Evolutionary conservation across 2,329 filamentous ascomycete genomes (phyloP), one percentile per base, ranked within the genome.

Genomic region (Corynespora cassiicola): DNA sequence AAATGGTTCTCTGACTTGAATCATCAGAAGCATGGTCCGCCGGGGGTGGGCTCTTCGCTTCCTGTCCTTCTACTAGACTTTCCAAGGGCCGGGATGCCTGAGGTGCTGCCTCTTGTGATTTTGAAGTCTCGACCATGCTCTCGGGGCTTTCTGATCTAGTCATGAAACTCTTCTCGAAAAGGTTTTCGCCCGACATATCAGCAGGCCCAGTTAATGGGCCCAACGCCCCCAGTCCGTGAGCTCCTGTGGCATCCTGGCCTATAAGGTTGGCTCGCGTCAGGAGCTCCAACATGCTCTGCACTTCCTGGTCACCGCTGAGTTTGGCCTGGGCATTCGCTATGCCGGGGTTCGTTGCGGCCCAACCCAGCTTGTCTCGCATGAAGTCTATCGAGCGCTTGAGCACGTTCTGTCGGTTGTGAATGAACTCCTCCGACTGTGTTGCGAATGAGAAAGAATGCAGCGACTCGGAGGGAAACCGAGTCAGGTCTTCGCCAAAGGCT

Each of bases 361-460:
- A 92, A 49, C 88, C 88, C 70, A 95, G 81, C 50, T 88, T 88
- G 64, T 96, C 90, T 61, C 88, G 87, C 87, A 99, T 95, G 63
- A 97, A 96, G 68, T 97, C 94, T 62, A 96, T 86, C 7, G 91
- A 95, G 42, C 92, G 82, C 71, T 95, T 96, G 59, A 99, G 69
- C 21, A 96, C 87, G 75, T 90, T 95, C 66, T 97, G 91, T 37
- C 94, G 86, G 66, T 83, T 96, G 65, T 96, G 88, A 39, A 97
- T 78, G 47, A 90, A 84, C 47, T 97, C 92, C 61, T 96, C 91
- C 3, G 91, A 92, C 69, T 96, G 91, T 55, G 95, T 89, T 25
- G 94, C 90, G 68, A 99, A 99, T 9, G 92, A 97, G 73, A 99
- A 99, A 2, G 94, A 99, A 70, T 99, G 94, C 30, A 99, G 75